Conservation (phyloP, 345 rosid genomes). For the Euphorbia peplus region DNA sequence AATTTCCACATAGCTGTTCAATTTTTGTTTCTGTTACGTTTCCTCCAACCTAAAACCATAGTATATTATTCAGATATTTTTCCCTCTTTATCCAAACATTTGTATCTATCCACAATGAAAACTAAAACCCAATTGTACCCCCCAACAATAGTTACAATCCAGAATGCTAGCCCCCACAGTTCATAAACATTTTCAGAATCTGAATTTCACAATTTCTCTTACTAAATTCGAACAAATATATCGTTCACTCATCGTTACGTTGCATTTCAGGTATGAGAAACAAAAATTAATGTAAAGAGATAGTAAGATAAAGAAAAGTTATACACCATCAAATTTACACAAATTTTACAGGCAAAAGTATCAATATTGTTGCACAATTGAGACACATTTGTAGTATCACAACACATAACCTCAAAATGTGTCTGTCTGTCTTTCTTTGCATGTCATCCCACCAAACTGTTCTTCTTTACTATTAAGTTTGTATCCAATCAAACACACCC, state of each 20-base stretch:
- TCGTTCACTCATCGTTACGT: too few species aligned
- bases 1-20: neutral
- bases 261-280: too few species aligned
- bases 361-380: conserved; percentile 4
- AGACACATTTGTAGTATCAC: conserved; percentile 12
- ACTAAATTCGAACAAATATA: too few species aligned
- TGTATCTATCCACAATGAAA: neutral
- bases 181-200: too few species aligned
- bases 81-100: too few species aligned
- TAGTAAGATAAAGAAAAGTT: neutral
- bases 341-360: conserved; percentile 22
- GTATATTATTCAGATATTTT: neutral
- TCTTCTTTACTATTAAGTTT: neutral
- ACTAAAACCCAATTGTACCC: neutral
- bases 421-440: conserved; percentile 1
- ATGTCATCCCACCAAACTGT: neutral
- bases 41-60: neutral
- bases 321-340: conserved; percentile 21
- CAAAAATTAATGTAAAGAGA: neutral
- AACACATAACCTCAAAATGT: conserved; percentile 6
- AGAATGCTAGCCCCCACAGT: too few species aligned
- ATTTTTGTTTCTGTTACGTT: neutral
- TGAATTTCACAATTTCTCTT: too few species aligned
- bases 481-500: conserved; percentile 4
- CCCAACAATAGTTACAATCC: too few species aligned